phyloP scores from a whole-genome alignment of 208 protist species.

The Leishmania arabica region DNA sequence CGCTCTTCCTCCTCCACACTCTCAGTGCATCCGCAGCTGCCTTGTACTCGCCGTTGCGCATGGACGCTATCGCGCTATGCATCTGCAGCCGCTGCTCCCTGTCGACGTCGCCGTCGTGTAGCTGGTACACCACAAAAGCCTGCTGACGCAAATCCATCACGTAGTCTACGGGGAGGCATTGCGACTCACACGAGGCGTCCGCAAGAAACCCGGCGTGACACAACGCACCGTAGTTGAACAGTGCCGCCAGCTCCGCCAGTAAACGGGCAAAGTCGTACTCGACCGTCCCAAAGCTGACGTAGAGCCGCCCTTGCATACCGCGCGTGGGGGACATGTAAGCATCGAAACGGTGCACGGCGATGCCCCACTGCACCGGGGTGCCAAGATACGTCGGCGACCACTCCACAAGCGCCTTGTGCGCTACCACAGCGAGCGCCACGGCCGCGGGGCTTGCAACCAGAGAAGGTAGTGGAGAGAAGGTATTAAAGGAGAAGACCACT shows the following conservation, averaged over 20 bases:
- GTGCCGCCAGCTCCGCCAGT: constrained; percentile 25
- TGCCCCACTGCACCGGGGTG: constrained; percentile 18
- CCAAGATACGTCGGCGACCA: constrained; percentile 14
- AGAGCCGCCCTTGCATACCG: constrained; percentile 13
- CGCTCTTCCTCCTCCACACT: not conserved
- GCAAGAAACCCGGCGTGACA: constrained; percentile 30
- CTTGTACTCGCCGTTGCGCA: constrained; percentile 25
- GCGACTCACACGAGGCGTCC: constrained; percentile 15
- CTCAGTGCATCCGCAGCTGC: constrained; percentile 1
- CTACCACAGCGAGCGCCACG: constrained; percentile 16
- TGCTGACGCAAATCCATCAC: constrained; percentile 31
- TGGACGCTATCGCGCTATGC: constrained; percentile 7
- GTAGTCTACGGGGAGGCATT: constrained; percentile 26
- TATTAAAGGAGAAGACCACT: constrained; percentile 31
- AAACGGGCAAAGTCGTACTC: constrained; percentile 24
- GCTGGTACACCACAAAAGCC: constrained; percentile 21
- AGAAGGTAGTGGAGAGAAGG: constrained; percentile 20
- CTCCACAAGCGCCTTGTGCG: constrained; percentile 13
- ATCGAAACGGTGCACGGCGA: constrained; percentile 27
- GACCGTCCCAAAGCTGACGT: constrained; percentile 22
- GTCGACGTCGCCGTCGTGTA: constrained; percentile 19
- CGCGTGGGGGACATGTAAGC: constrained; percentile 12
- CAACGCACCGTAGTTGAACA: constrained; percentile 20
- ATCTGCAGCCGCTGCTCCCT: constrained; percentile 13
- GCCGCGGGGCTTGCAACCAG: constrained; percentile 23